These are phyloP conservation scores for Eucalyptus albens DNA, from an alignment of 345 rosid genomes.

Conservation along the genomic window DNA sequence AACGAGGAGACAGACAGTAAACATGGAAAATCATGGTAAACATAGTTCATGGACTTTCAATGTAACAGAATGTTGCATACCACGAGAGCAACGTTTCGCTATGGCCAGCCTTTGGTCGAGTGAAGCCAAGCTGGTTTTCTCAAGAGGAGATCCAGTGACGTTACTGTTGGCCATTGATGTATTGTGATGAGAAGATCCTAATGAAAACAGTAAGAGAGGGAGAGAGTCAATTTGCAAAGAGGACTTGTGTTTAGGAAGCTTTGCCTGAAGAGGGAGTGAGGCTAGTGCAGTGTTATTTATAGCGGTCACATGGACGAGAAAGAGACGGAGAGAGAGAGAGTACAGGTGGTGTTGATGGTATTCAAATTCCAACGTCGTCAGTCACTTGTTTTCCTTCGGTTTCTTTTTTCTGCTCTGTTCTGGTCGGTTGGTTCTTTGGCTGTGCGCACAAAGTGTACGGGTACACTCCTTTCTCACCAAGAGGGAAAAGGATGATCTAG, in stretches of 20 bases:
- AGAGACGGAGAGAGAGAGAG: background rate
- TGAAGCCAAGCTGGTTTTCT: conserved; percentile 25
- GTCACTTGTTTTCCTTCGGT: background rate
- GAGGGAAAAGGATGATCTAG: background rate
- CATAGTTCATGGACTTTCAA: background rate
- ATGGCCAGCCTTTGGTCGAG: conserved; percentile 47
- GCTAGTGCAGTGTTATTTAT: background rate
- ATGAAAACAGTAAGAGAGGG: background rate
- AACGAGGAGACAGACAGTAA: background rate
- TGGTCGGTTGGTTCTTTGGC: background rate
- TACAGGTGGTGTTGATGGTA: background rate
- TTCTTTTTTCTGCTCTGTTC: background rate
- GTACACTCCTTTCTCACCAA: background rate
- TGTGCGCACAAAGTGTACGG: background rate
- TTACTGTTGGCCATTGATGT: conserved; percentile 21
- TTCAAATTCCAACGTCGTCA: background rate
- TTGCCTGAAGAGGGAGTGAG: background rate
- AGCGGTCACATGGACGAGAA: background rate
- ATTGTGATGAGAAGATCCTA: background rate
- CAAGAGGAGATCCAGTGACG: conserved; percentile 27
- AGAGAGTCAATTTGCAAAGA: background rate
- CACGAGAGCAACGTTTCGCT: conserved; percentile 52
- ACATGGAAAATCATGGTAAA: background rate
- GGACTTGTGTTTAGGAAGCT: background rate
- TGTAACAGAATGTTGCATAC: background rate